phyloP scores from a whole-genome alignment of 305 asterid species.

The Fraxinus latifolia region DNA sequence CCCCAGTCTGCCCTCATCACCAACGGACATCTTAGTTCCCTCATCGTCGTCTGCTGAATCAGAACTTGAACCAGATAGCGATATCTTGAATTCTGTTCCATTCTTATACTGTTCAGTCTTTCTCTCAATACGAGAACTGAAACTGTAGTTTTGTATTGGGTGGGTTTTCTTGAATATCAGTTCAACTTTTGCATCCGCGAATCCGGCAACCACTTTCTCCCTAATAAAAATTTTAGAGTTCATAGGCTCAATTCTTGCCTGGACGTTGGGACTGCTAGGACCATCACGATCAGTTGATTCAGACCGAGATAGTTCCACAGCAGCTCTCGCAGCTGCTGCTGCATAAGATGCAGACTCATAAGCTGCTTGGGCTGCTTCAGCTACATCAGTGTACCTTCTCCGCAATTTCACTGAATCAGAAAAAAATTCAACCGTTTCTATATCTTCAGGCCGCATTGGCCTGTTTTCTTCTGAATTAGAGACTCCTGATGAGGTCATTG shows the following conservation, averaged over 20 bases:
- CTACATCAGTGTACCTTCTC: slow-evolving; percentile 62
- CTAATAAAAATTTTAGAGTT: neutral
- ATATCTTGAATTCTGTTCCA: slow-evolving; percentile 21
- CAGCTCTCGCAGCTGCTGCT: slow-evolving; percentile 87
- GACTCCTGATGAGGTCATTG: slow-evolving; percentile 6
- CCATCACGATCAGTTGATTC: slow-evolving; percentile 42
- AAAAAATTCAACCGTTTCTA: slow-evolving; percentile 22
- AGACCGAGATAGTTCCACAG: slow-evolving; percentile 68
- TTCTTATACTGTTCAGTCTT: slow-evolving; percentile 11
- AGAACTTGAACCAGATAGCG: slow-evolving; percentile 46
- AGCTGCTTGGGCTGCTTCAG: slow-evolving; percentile 91
- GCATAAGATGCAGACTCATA: slow-evolving; percentile 90
- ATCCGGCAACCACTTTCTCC: neutral
- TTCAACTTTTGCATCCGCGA: neutral
- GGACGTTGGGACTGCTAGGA: slow-evolving; percentile 23
- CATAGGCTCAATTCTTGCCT: neutral
- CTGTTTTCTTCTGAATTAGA: neutral
- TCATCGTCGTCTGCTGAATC: slow-evolving; percentile 37
- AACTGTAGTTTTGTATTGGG: slow-evolving; percentile 21
- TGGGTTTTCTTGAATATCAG: slow-evolving; percentile 29
- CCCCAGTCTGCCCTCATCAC: slow-evolving; percentile 16
- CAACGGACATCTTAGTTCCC: slow-evolving; percentile 7
- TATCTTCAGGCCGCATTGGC: slow-evolving; percentile 15
- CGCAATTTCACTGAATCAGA: slow-evolving; percentile 6
- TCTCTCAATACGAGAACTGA: slow-evolving; percentile 10